Evolutionary conservation across 345 rosid genomes (phyloP), one percentile per base, ranked within the genome.

Genomic region (Diplotaxis tenuifolia): DNA sequence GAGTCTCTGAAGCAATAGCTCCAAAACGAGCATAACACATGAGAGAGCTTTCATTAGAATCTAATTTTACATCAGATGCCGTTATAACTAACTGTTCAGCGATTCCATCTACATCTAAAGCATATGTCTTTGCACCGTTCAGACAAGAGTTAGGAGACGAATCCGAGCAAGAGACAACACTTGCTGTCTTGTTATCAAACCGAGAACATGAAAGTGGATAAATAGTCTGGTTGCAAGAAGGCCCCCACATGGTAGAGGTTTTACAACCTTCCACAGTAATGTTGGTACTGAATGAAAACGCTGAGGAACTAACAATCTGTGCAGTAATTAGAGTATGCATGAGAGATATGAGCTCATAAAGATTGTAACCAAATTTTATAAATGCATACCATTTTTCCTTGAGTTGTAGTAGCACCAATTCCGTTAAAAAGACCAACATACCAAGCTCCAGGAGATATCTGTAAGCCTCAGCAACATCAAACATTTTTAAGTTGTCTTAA

Each of bases 401-500:
- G 97, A 36, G 98, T 82, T 77, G 91, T 89, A 28, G 84, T 79
- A 78, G 86, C 84, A 60, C 98, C 98, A 76, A 89, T 74, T 49
- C 98, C 98, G 25, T 94, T 94, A 76, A 94, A 94, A 75, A 91
- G 89, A 72, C 97, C 97, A 61, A 91, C 80, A 76, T 89, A 94
- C 90, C 90, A 89, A 71, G 84, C 89, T 75, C 98, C 95, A 7
- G 96, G 83, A 68, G 92, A 79, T 81, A 91, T 85, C 97, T 94
- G 85, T 19, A 40, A 40, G 49, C 28, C 3, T 3, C 19, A 75
- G 70, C 18, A 74, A 18, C 47, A 42, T 18, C 9, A 25, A 11
- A 40, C 19, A 60, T 36, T 22, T 57, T 0, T 63, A 3, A 20
- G 31, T 38, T 45, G 56, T 70, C 12, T 45, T 7, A 57, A 55